Evolutionary conservation across 2,329 filamentous ascomycete genomes (phyloP), one percentile per base, ranked within the genome.

Genomic region (Trichophyton benhamiae): DNA sequence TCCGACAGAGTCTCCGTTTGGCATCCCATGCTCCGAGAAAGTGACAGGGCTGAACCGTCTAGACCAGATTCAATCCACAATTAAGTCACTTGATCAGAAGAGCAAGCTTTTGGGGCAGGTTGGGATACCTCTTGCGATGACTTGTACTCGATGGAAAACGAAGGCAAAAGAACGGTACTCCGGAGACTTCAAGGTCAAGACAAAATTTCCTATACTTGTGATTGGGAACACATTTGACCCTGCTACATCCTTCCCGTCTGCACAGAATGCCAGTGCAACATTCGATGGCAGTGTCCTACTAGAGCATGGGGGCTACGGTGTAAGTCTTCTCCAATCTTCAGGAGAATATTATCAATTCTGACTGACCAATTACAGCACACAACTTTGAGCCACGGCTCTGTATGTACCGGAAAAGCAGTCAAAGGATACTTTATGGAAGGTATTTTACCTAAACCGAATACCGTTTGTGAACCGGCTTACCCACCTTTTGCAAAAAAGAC

Each of bases 391-490:
- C 63, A 67, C 1, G 69, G 70, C 3, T 76, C 72, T 1, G 60
- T 63, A 4, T 77, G 75, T 63, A 70, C 67, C 3, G 59, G 67
- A 4, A 62, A 65, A 49, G 63, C 65, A 2, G 67, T 71, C 3
- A 61, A 63, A 22, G 66, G 64, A 6, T 77, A 76, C 60, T 77
- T 72, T 65, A 58, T 55, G 3, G 66, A 75, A 44, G 73, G 73
- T 2, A 71, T 67, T 2, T 60, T 77, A 25, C 74, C 74, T 1
- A 57, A 68, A 33, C 63, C 66, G 2, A 70, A 69, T 4, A 72
- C 68, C 6, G 63, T 71, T 3, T 76, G 75, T 42, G 27, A 60
- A 36, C 22, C 38, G 27, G 36, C 30, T 30, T 36, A 36, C 15
- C 36, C 36, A 2, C 57, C 57, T 48, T 59, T 44, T 59, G 30